phyloP scores from a whole-genome alignment of 768 basidiomycete species.

The Panaeolus papilionaceus region DNA sequence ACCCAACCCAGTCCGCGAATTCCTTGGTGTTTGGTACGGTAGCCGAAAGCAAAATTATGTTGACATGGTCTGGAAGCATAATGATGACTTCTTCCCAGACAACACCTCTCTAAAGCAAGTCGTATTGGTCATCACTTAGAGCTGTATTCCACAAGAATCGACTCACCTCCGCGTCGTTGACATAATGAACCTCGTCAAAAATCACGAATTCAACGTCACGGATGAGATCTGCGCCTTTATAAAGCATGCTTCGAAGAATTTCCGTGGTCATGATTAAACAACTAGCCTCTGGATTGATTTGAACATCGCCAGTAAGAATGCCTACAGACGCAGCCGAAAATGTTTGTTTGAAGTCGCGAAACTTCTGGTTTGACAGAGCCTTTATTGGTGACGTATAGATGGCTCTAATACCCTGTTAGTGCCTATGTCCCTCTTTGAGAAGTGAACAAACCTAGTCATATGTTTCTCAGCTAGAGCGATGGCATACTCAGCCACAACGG shows the following conservation, averaged over 20 bases:
- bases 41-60: constrained; percentile 95
- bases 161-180: constrained; percentile 95
- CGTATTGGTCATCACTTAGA: constrained; percentile 15
- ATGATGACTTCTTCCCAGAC: constrained; percentile 99
- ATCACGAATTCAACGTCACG: constrained; percentile 99
- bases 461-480: constrained; percentile 97
- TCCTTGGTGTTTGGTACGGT: constrained; percentile 98
- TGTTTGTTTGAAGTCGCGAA: constrained; percentile 97
- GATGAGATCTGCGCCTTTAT: constrained; percentile 98
- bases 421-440: constrained; percentile 7
- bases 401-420: constrained; percentile 58
- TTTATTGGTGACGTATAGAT: constrained; percentile 99
- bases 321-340: constrained; percentile 93
- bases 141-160: constrained; percentile 5
- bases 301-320: constrained; percentile 97
- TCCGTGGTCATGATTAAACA: constrained; percentile 99
- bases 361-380: constrained; percentile 98
- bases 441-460: constrained; percentile 85
- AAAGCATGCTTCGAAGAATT: constrained; percentile 97
- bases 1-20: constrained; percentile 99
- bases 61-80: constrained; percentile 98
- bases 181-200: constrained; percentile 99
- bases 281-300: constrained; percentile 97
- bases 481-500: constrained; percentile 98
- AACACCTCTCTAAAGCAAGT: constrained; percentile 78